phyloP scores from a whole-genome alignment of 441 rosid genomes.

The Eutrema salsugineum region DNA sequence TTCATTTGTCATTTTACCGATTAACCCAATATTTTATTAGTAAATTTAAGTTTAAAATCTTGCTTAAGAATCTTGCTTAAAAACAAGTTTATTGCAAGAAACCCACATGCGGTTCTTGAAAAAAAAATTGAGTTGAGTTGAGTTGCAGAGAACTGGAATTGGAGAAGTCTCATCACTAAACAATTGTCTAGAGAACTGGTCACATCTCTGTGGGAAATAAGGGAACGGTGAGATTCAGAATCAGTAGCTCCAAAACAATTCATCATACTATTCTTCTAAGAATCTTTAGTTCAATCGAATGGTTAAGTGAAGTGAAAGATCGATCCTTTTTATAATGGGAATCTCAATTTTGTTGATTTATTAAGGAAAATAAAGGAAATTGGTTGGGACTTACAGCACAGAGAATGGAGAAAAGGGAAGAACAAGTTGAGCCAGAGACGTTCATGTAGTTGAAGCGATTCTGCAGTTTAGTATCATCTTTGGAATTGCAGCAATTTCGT shows the following conservation, averaged over 20 bases:
- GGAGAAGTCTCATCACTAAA: conserved; percentile 21
- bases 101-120: too few species aligned
- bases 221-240: background rate
- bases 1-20: too few species aligned
- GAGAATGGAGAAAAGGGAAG: conserved; percentile 33
- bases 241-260: background rate
- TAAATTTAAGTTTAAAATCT: too few species aligned
- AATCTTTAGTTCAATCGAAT: background rate
- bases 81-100: too few species aligned
- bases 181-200: conserved; percentile 41
- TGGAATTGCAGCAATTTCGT: conserved; percentile 34
- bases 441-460: conserved; percentile 38
- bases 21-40: too few species aligned
- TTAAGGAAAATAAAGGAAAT: background rate
- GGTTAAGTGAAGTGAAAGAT: conserved; percentile 9
- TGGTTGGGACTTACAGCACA: conserved; percentile 35
- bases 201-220: conserved; percentile 36
- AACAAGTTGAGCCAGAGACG: conserved; percentile 33
- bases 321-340: background rate
- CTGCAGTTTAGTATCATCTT: conserved; percentile 37
- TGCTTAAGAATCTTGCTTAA: too few species aligned
- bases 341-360: background rate
- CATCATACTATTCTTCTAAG: too few species aligned
- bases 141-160: conserved; percentile 47
- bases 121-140: too few species aligned